Percentiles rank a stretch among this genome's conserved stretches.
Evolutionary conservation across 1,284 basidiomycete species (phyloP).

Genomic region (Vanrija sp.): DNA sequence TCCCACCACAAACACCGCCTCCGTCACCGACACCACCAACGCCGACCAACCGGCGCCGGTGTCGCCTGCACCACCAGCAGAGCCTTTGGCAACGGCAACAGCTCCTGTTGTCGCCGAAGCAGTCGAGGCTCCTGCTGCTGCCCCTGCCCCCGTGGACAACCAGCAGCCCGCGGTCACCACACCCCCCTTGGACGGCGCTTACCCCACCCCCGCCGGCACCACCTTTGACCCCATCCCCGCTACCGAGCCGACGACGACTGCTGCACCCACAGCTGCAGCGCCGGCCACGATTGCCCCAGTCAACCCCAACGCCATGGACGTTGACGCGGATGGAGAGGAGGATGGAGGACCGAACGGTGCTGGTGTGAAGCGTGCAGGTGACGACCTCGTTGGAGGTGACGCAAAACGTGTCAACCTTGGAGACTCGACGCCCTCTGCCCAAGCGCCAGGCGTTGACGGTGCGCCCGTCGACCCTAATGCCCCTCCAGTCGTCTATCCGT

Average conservation of each 20-base stretch:
- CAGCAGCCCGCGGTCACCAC: background rate
- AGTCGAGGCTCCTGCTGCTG: background rate
- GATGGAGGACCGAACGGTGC: constrained; percentile 3
- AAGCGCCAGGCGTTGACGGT: background rate
- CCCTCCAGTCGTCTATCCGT: constrained; percentile 13
- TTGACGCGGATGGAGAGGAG: constrained; percentile 22
- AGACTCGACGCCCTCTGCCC: constrained; percentile 2
- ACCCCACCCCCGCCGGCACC: constrained; percentile 11
- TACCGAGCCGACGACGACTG: background rate
- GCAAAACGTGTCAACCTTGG: constrained; percentile 35
- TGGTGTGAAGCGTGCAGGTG: constrained; percentile 37
- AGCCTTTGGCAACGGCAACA: background rate
- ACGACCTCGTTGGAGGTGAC: constrained; percentile 28
- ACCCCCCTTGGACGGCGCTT: constrained; percentile 7
- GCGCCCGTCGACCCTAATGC: constrained; percentile 6
- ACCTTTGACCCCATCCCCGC: constrained; percentile 14
- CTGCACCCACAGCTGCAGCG: background rate
- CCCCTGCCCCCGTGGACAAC: background rate
- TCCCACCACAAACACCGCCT: background rate
- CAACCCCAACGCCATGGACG: constrained; percentile 16
- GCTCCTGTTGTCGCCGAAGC: constrained; percentile 4
- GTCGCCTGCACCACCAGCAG: constrained; percentile 2
- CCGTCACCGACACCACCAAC: background rate
- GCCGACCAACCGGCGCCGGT: background rate
- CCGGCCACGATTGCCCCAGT: background rate